phyloP scores from a whole-genome alignment of 805 yeast species.

The Metschnikowia noctiluminum region DNA sequence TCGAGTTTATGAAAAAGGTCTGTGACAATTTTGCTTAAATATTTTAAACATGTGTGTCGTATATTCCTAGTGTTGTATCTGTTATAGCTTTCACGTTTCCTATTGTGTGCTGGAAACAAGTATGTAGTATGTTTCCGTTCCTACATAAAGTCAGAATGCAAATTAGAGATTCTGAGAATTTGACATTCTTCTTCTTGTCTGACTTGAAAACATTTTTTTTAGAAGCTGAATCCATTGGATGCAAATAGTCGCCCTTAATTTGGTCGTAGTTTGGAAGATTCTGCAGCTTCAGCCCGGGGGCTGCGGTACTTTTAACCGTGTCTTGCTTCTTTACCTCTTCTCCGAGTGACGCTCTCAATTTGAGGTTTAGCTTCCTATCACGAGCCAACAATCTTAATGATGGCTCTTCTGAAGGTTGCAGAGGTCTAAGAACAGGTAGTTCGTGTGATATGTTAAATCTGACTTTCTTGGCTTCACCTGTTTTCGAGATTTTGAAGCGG shows the following conservation, averaged over 20 bases:
- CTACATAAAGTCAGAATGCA: conserved; percentile 1
- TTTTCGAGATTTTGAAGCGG: background rate
- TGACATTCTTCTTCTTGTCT: background rate
- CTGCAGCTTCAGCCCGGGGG: too few relatives aligned
- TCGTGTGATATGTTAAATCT: background rate
- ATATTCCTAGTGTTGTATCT: background rate
- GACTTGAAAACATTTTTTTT: too few relatives aligned
- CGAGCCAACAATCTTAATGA: background rate
- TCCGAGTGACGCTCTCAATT: background rate
- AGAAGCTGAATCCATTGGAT: too few relatives aligned
- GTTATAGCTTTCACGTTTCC: background rate
- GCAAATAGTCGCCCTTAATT: too few relatives aligned
- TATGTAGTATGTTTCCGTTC: background rate
- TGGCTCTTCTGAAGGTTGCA: background rate
- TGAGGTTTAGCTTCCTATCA: background rate
- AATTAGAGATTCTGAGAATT: background rate
- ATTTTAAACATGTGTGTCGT: background rate
- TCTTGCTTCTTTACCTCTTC: background rate
- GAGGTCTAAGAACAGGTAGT: background rate
- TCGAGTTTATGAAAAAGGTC: background rate
- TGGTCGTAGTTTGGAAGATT: too few relatives aligned
- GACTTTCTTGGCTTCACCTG: background rate
- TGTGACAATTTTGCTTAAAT: background rate
- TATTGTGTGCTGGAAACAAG: conserved; percentile 1
- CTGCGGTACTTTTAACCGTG: too few relatives aligned